Percentiles rank a stretch among this genome's conserved stretches.
Evolutionary conservation across 768 basidiomycete genomes (phyloP).

Genomic region (Boletus vermiculosoides): DNA sequence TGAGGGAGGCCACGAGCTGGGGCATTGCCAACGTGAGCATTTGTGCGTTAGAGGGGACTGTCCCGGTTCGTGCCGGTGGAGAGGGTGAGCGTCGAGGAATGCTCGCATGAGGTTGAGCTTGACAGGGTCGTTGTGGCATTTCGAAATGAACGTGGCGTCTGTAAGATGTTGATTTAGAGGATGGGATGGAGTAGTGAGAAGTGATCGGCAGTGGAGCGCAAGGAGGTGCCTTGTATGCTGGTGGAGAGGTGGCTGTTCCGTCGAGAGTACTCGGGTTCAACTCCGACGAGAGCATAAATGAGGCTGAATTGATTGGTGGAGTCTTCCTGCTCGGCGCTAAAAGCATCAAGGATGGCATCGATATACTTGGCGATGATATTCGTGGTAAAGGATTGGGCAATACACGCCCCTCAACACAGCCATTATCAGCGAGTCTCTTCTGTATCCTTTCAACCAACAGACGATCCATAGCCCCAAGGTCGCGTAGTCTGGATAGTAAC

Average conservation of each 20-base stretch:
- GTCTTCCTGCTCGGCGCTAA: conserved; percentile 11
- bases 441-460: conserved; percentile 34
- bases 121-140: conserved; percentile 2
- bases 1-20: conserved; percentile 33
- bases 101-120: conserved; percentile 1
- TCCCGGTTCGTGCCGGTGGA: conserved; percentile 19
- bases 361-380: conserved; percentile 25
- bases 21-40: conserved; percentile 29
- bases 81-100: conserved; percentile 27
- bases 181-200: conserved; percentile 3
- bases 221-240: not conserved
- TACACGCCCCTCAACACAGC: conserved; percentile 27
- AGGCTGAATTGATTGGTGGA: not conserved
- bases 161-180: not conserved
- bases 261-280: not conserved
- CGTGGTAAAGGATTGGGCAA: conserved; percentile 20
- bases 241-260: not conserved
- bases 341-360: conserved; percentile 22
- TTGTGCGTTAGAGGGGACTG: conserved; percentile 3
- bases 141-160: conserved; percentile 29
- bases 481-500: conserved; percentile 1
- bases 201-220: conserved; percentile 1
- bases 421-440: conserved; percentile 32
- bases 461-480: conserved; percentile 32
- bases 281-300: not conserved